Conservation (phyloP, 768 basidiomycete species). For the Trametes coccinea region DNA sequence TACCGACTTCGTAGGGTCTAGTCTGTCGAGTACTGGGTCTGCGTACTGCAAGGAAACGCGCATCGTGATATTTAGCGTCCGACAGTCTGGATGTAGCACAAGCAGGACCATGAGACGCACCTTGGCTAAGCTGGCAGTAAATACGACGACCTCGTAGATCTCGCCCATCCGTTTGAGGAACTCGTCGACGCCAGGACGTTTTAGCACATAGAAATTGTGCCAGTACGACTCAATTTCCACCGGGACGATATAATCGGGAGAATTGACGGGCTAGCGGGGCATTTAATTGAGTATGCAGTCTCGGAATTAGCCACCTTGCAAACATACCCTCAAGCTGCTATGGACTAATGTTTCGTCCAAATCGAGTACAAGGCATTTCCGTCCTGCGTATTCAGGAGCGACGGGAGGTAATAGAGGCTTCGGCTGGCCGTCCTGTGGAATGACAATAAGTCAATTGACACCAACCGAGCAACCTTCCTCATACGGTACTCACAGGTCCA, state of each 20-base stretch:
- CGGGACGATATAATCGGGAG: conserved; percentile 92
- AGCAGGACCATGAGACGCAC: conserved; percentile 40
- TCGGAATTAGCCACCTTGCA: too few relatives aligned
- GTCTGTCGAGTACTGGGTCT: conserved; percentile 96
- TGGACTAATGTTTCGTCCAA: conserved; percentile 96
- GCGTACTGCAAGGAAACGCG: conserved; percentile 67
- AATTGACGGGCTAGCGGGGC: conserved; percentile 58
- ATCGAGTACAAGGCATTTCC: conserved; percentile 95
- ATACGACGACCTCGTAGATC: conserved; percentile 96
- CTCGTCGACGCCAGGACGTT: conserved; percentile 95
- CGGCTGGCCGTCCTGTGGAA: conserved; percentile 74
- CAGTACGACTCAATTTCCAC: conserved; percentile 98
- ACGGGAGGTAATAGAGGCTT: conserved; percentile 87
- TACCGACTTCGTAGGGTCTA: conserved; percentile 90
- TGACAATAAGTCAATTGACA: neutral
- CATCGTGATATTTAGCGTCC: neutral
- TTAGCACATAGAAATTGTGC: conserved; percentile 99
- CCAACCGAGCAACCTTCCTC: conserved; percentile 7
- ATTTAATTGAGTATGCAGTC: neutral
- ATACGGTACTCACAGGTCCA: conserved; percentile 65
- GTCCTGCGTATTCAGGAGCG: conserved; percentile 74
- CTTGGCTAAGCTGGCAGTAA: conserved; percentile 97
- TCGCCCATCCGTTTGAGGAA: conserved; percentile 98
- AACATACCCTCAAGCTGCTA: conserved; percentile 89
- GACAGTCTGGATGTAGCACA: neutral